Evolutionary conservation across 176 grass and related monocot genomes (phyloP), one percentile per base, ranked within the genome.

Genomic region (Typha latifolia): DNA sequence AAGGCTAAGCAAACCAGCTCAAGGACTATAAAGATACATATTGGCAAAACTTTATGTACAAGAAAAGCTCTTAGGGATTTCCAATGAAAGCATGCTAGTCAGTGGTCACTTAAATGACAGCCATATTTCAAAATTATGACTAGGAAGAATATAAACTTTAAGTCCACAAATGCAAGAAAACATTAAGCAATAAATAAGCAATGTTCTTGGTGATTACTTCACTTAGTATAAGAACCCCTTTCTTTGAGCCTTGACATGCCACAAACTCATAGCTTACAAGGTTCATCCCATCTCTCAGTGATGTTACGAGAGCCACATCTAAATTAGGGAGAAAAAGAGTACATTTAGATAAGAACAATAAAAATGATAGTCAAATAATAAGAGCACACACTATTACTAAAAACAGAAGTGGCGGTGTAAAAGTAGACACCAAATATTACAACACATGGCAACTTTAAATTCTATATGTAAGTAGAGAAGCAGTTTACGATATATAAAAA

Each of bases 201-300:
- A 13, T 24, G n/a, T 10, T 27, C 53, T 61, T 55, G 55, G 67
- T 14, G 70, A 61, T 75, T 84, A 97, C 94, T 82, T 97, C 94
- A 73, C 94, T 97, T 77, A 97, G 74, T 73, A 97, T 93, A 34
- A 97, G 76, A 82, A 85, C 94, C 68, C 94, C 94, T 81, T 93
- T 97, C 81, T 93, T 97, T 61, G 74, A 81, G 49, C 89, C 94
- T 64, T 97, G 94, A 80, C 94, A 97, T 70, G 94, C 89, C 76
- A 97, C 94, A 63, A 90, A 97, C 71, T 97, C 94, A 67, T 97
- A 97, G 89, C 94, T 97, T 67, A 97, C 94, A 80, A 97, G 94
- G 75, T 97, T 97, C 94, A 97, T 97, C 14, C 94, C 94, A 78
- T 97, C 94, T 80, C 94, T 84, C 72, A 97, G 74, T 48, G 94